Base-by-base conservation (phyloP, 2,329 filamentous ascomycete species). In the Aspergillus pseudoglaucus region DNA sequence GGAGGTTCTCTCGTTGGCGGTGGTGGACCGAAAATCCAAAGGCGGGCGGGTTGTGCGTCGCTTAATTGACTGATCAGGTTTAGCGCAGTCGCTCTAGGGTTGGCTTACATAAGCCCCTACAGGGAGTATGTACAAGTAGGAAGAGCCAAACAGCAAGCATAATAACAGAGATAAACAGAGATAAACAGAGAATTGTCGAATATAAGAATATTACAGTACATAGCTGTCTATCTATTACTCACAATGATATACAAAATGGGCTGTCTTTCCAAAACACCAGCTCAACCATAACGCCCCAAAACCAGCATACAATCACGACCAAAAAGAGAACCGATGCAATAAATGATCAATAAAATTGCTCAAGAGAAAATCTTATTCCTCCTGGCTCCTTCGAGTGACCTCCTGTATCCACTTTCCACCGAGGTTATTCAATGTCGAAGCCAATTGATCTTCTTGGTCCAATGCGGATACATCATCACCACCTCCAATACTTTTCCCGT, bases 401-500 rank as follows among this genome's bases (percentile, higher is more conserved):
- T 72, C 65, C 51, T 66, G 63, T 25, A 85, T 66, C 51, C 82
- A 78, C 64, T 85, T 88, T 20, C 85, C 87, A 23, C 83, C 90
- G 64, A 95, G 75, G 22, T 78, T 77, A 65, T 81, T 82, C 53
- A 97, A 78, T 66, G 83, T 93, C 47, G 80, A 78, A 6, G 82
- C 78, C 52, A 97, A 74, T 48, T 80, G 79, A 53, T 84, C 83
- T 27, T 78, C 76, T 23, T 74, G 68, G 63, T 90, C 82, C 51
- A 97, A 73, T 22, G 80, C 83, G 43, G 82, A 79, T 48, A 98
- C 80, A 51, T 96, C 89, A 63, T 97, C 91, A 44, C 88, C 83
- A 18, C 93, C 93, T 42, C 93, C 93, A 52, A 97, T 88, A 68
- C 87, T 93, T 66, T 85, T 83, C 41, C 89, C 90, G 60, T 89